These are phyloP conservation scores for Chlamydomonas schloesseri DNA, from an alignment of 139 green algal species.

Conservation along the genomic window DNA sequence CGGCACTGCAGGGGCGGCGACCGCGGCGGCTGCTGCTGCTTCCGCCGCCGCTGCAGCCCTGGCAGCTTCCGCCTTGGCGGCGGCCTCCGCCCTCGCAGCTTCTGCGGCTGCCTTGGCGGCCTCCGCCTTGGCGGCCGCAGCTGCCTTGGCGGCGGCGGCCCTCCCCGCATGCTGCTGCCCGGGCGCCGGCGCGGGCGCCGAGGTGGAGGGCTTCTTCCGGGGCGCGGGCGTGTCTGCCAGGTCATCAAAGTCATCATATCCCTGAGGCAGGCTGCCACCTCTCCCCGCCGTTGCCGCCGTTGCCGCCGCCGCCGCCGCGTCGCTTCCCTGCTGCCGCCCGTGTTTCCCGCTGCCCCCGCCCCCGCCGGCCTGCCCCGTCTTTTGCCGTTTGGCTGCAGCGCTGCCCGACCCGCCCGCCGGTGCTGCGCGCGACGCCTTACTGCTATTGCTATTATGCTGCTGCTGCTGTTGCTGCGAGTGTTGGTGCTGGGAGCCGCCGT, in stretches of 20 bases:
- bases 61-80: neutral
- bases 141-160: slow-evolving; percentile 3
- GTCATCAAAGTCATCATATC: slow-evolving; percentile 37
- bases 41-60: neutral
- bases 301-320: neutral
- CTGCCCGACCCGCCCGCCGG: neutral
- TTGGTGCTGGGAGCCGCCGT: too few relatives aligned
- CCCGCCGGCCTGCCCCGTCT: neutral
- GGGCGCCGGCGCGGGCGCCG: neutral
- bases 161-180: neutral
- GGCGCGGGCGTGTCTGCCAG: slow-evolving; percentile 8
- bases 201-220: neutral
- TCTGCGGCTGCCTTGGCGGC: neutral
- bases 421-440: neutral
- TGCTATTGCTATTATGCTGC: too few relatives aligned
- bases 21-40: too few relatives aligned
- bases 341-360: neutral
- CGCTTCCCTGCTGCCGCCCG: neutral
- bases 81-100: too few relatives aligned
- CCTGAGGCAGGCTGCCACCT: neutral
- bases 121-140: neutral
- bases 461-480: too few relatives aligned
- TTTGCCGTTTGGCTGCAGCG: slow-evolving; percentile 12
- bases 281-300: neutral
- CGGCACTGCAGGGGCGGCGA: too few relatives aligned